Base-by-base conservation (phyloP, 2,329 filamentous ascomycete genomes). In the Fusarium liriodendri region DNA sequence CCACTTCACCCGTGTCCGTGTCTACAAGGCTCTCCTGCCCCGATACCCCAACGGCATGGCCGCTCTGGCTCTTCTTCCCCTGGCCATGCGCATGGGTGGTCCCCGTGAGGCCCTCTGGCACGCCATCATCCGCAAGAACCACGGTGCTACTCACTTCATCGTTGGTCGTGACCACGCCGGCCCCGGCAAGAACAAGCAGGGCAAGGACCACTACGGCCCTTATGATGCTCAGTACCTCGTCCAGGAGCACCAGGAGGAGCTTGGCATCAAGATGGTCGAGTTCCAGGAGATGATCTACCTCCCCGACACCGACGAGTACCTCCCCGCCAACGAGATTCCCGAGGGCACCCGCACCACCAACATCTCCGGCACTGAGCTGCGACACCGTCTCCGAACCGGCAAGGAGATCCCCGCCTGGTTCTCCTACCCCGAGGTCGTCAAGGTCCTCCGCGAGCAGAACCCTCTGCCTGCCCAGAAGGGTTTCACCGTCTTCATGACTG, bases 271-370 rank as follows among this genome's bases (percentile, higher is more conserved):
- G 87, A 97, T 99, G 81, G 97, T 99, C 75, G 95, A 97, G 77
- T 99, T 99, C 93, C 96, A 98, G 88, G 95, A 97, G 91, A 98
- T 99, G 93, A 98, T 97, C 74, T 99, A 98, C 87, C 93, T 98
- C 69, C 97, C 97, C 77, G 97, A 98, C 86, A 92, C 91, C 82
- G 97, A 99, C 84, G 97, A 98, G 89, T 99, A 99, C 89, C 91
- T 91, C 79, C 97, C 97, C 66, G 91, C 95, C 84, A 94, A 99
- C 85, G 90, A 98, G 87, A 96, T 99, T 72, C 87, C 92, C 79
- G 87, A 91, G 80, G 95, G 94, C 76, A 89, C 93, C 80, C 94
- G 94, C 84, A 98, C 96, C 62, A 90, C 95, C 77, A 94, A 96
- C 87, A 96, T 96, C 83, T 95, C 92, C 40, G 93, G 93, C 71